Conservation (phyloP, 1,139 yeast species). For the Geotrichum siamense region DNA sequence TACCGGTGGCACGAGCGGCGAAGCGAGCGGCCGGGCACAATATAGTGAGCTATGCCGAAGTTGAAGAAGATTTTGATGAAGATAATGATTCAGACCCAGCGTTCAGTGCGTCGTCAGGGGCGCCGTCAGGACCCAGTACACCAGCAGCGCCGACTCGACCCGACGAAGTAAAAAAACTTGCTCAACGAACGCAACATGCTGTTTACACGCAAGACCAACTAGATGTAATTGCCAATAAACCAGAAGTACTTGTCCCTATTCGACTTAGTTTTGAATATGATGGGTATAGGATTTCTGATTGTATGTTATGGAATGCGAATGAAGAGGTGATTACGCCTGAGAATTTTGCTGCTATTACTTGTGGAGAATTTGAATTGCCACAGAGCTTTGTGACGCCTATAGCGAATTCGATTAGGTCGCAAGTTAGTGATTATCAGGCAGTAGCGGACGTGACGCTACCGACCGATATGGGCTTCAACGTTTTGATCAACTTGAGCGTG, state of each 20-base stretch:
- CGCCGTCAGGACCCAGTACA: conserved; percentile 9
- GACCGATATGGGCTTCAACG: conserved; percentile 60
- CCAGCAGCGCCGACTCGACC: conserved; percentile 7
- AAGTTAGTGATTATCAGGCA: conserved; percentile 66
- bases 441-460: conserved; percentile 59
- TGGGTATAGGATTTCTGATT: conserved; percentile 58
- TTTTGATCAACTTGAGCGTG: conserved; percentile 72
- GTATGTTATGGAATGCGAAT: conserved; percentile 82
- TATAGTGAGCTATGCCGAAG: conserved; percentile 77
- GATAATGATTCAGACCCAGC: conserved; percentile 47
- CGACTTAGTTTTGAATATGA: conserved; percentile 68
- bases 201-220: conserved; percentile 33
- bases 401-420: conserved; percentile 65
- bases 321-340: conserved; percentile 73
- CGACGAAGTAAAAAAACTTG: conserved; percentile 28
- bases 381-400: conserved; percentile 49
- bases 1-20: conserved; percentile 69
- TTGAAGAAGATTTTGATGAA: conserved; percentile 66
- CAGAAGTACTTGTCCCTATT: conserved; percentile 62
- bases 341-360: conserved; percentile 69
- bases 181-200: conserved; percentile 30
- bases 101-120: conserved; percentile 4
- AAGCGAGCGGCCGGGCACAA: conserved; percentile 55
- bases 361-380: conserved; percentile 79
- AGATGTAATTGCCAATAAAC: conserved; percentile 34